Evolutionary conservation across 306 rosid species (phyloP), one percentile per base, ranked within the genome.

Genomic region (Fragaria ananassa): DNA sequence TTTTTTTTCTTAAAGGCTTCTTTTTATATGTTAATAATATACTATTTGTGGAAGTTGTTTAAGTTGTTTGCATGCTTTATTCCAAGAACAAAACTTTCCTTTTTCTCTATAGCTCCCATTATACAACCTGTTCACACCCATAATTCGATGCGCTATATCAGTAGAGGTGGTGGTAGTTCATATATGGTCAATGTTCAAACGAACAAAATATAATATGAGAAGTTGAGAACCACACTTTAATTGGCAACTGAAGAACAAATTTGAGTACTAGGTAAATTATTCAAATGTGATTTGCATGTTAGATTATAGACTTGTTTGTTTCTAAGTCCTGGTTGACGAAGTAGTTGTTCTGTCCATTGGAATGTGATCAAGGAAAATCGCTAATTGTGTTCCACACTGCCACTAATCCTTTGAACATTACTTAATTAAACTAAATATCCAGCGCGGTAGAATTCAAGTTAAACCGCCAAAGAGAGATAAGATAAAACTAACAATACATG

Each of bases 71-170:
- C 12, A 2, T 6, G 44, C 69, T 64, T 64, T 64, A 64, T 64
- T 64, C 69, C 1, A 64, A 18, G 69, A 64, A 64, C 69, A 64
- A 64, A 34, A 64, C 69, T 64, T 18, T 64, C 45, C 69, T 64
- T 34, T 64, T 8, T 41, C 44, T 15, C n/a, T 62, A 9, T 31
- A 15, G 45, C 68, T 15, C 68, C 23, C 11, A 63, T 63, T 29
- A 15, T 14, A 61, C 19, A 61, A 61, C 41, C 37, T 34, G 23
- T 34, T 63, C 45, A 63, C 69, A 63, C 69, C 25, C 45, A 17
- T 31, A 63, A 17, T 18, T 35, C 13, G 69, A 63, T 63, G 23
- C 69, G 18, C 5, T 62, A 37, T 15, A 6, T 44, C 65, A 63
- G 45, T 4, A 8, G 69, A 0, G 8, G 27, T 64, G 6, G 14